These are phyloP conservation scores for Jatropha multifida DNA, from an alignment of 441 rosid species.

Conservation along the genomic window DNA sequence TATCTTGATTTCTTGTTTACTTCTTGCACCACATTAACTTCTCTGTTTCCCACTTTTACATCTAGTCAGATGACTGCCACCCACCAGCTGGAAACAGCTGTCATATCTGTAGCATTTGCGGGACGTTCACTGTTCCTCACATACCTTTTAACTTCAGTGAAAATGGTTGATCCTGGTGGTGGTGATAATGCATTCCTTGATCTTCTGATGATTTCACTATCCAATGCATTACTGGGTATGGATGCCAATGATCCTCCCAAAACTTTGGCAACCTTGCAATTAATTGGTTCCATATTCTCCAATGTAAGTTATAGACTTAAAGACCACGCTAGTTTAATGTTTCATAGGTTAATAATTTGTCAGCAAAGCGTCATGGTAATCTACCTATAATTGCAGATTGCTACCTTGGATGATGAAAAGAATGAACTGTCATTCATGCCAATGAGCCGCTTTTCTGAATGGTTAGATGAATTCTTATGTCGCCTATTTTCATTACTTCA, in stretches of 20 bases:
- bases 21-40: slow-evolving; percentile 38
- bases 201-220: slow-evolving; percentile 81
- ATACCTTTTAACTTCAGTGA: slow-evolving; percentile 54
- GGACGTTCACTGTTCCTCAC: slow-evolving; percentile 90
- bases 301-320: slow-evolving; percentile 59
- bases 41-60: slow-evolving; percentile 44
- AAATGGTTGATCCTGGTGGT: slow-evolving; percentile 55
- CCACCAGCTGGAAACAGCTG: slow-evolving; percentile 98
- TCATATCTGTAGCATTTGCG: slow-evolving; percentile 96
- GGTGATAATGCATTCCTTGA: slow-evolving; percentile 51
- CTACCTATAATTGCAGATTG: slow-evolving; percentile 56
- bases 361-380: slow-evolving; percentile 8
- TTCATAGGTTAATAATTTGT: slow-evolving; percentile 16
- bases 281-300: slow-evolving; percentile 98
- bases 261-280: slow-evolving; percentile 97
- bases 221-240: slow-evolving; percentile 98
- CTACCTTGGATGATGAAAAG: slow-evolving; percentile 71
- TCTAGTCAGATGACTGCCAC: slow-evolving; percentile 98
- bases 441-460: slow-evolving; percentile 82
- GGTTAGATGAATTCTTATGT: slow-evolving; percentile 97
- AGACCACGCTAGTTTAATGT: slow-evolving; percentile 8
- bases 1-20: slow-evolving; percentile 13
- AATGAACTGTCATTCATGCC: slow-evolving; percentile 72
- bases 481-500: slow-evolving; percentile 89
- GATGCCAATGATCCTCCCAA: slow-evolving; percentile 99